Evolutionary conservation across 2,329 filamentous ascomycete species (phyloP).

Genomic region (Xylaria sp.): DNA sequence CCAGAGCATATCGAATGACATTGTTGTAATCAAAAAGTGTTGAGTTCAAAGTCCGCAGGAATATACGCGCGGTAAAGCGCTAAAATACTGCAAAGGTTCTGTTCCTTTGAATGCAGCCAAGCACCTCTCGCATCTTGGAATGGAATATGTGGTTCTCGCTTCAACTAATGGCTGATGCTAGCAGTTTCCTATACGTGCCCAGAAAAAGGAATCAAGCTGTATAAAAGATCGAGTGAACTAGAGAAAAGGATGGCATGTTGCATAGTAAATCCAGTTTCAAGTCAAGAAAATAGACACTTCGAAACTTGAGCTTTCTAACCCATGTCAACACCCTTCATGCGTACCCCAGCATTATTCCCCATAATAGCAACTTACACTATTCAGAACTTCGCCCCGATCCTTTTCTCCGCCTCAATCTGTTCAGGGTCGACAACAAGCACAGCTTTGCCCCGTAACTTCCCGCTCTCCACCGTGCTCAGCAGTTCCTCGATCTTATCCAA

Average conservation of each 20-base stretch:
- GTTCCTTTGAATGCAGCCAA: neutral
- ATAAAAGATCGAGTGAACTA: neutral
- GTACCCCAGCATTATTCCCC: neutral
- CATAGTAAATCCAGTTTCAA: constrained; percentile 3
- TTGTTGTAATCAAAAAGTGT: neutral
- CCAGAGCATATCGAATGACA: neutral
- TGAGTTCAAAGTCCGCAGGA: neutral
- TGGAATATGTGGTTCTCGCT: neutral
- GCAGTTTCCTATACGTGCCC: neutral
- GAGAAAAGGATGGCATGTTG: neutral
- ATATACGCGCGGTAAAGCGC: constrained; percentile 14
- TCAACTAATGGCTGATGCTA: neutral
- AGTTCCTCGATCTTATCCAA: constrained; percentile 62
- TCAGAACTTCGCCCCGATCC: constrained; percentile 36
- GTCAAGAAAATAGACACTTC: constrained; percentile 13
- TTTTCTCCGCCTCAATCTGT: constrained; percentile 47
- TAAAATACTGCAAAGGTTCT: neutral
- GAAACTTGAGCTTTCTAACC: constrained; percentile 1
- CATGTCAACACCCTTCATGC: constrained; percentile 10
- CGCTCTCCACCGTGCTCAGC: constrained; percentile 60
- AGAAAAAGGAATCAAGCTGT: no score
- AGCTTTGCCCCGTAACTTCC: constrained; percentile 65
- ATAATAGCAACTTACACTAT: constrained; percentile 7
- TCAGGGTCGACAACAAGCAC: constrained; percentile 62
- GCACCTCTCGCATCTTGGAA: neutral